Conservation (phyloP, 768 basidiomycete species). For the Lentinula boryana region DNA sequence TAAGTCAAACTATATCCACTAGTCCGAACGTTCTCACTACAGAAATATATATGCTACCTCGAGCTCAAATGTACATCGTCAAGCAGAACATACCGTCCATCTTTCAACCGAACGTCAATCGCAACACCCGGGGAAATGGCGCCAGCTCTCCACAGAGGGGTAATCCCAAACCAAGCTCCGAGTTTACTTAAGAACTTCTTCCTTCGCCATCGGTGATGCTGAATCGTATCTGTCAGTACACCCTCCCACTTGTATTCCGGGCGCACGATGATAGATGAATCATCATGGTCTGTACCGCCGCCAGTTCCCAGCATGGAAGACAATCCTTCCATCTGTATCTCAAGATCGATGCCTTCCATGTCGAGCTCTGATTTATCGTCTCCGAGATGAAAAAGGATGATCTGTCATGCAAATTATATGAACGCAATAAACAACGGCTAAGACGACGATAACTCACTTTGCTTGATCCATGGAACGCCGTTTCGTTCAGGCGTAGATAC, state of each 20-base stretch:
- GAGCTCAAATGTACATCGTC: slow-evolving; percentile 7
- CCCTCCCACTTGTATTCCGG: slow-evolving; percentile 69
- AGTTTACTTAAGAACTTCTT: slow-evolving; percentile 45
- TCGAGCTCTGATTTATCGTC: slow-evolving; percentile 43
- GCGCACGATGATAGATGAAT: slow-evolving; percentile 50
- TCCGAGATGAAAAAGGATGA: slow-evolving; percentile 59
- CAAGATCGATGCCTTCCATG: slow-evolving; percentile 58
- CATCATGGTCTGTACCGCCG: slow-evolving; percentile 66
- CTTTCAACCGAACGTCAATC: slow-evolving; percentile 50
- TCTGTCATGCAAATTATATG: slow-evolving; percentile 26
- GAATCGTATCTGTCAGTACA: slow-evolving; percentile 49
- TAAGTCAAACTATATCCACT: too few relatives aligned
- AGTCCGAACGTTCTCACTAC: background rate
- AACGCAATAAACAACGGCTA: background rate
- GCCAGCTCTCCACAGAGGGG: slow-evolving; percentile 54
- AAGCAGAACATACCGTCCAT: slow-evolving; percentile 52
- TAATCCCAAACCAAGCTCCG: slow-evolving; percentile 64
- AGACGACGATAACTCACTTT: slow-evolving; percentile 30
- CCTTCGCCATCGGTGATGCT: slow-evolving; percentile 26
- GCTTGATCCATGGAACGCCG: slow-evolving; percentile 48
- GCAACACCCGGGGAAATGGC: slow-evolving; percentile 49
- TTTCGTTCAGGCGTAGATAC: slow-evolving; percentile 66
- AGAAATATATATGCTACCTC: background rate
- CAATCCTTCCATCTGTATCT: slow-evolving; percentile 32
- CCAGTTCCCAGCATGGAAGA: slow-evolving; percentile 60